A percentile compares a stretch with the other conserved stretches of the same genome.
phyloP scores from a whole-genome alignment of 2,329 filamentous ascomycete genomes.

The Penicillium sp. region DNA sequence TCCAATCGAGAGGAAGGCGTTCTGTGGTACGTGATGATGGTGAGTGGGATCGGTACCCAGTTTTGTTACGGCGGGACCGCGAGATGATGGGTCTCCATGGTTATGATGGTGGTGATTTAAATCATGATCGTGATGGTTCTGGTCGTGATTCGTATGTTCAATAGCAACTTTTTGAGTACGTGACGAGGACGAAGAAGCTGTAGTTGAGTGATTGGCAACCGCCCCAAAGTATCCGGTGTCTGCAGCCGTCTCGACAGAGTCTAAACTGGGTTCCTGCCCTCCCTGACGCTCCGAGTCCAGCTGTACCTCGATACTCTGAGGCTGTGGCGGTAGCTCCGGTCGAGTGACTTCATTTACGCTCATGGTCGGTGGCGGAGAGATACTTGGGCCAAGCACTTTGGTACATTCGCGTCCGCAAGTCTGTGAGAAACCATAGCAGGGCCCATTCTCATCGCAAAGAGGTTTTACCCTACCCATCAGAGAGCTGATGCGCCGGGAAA shows the following conservation, averaged over 20 bases:
- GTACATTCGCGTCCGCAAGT: constrained; percentile 64
- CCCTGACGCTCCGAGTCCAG: constrained; percentile 16
- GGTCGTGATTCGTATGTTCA: constrained; percentile 1
- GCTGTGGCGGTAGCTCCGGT: constrained; percentile 15
- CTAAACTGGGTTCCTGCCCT: constrained; percentile 3
- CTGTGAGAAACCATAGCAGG: constrained; percentile 64
- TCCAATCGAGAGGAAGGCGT: constrained; percentile 92
- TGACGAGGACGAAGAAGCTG: constrained; percentile 14
- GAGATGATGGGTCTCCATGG: neutral
- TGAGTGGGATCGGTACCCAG: constrained; percentile 54
- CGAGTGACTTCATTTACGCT: constrained; percentile 20
- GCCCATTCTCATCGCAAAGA: constrained; percentile 59
- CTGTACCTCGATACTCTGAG: constrained; percentile 22
- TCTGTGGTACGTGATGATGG: constrained; percentile 93
- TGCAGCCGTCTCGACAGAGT: constrained; percentile 1
- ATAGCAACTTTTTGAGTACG: constrained; percentile 5
- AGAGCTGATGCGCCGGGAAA: constrained; percentile 49
- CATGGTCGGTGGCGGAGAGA: constrained; percentile 6
- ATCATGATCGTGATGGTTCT: neutral
- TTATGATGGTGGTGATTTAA: constrained; percentile 15
- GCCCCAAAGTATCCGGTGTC: constrained; percentile 21
- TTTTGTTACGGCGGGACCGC: constrained; percentile 11
- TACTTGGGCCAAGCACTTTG: constrained; percentile 41
- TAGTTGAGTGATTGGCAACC: neutral
- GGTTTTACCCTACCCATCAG: constrained; percentile 54